Conservation (phyloP, 164 flowering plant species). For the Stephania japonica region DNA sequence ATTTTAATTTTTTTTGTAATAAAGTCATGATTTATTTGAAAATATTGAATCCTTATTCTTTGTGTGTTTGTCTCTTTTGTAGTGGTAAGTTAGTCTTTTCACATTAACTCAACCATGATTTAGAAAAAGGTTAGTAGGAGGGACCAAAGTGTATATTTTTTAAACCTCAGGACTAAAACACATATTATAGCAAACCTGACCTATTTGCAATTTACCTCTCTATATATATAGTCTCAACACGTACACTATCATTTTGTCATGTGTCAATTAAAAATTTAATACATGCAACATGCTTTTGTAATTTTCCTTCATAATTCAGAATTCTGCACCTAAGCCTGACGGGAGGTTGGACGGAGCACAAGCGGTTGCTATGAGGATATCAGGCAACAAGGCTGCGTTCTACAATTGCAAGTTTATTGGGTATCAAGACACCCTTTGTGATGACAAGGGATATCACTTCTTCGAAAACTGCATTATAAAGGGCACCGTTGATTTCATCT, state of each 20-base stretch:
- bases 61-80: too few species aligned
- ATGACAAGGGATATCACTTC: conserved; percentile 37
- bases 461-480: conserved; percentile 37
- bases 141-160: too few species aligned
- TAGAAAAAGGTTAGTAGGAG: too few species aligned
- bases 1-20: too few species aligned
- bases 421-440: conserved; percentile 55
- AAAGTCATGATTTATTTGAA: too few species aligned
- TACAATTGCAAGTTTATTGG: conserved; percentile 47
- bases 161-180: too few species aligned
- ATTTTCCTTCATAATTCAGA: conserved; percentile 26
- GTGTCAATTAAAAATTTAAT: neutral
- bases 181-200: too few species aligned
- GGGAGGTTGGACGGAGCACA: conserved; percentile 38
- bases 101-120: too few species aligned
- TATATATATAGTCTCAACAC: neutral
- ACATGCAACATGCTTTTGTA: neutral
- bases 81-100: too few species aligned
- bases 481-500: conserved; percentile 47
- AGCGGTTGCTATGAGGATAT: conserved; percentile 48
- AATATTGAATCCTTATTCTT: too few species aligned
- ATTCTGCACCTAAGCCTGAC: conserved; percentile 59
- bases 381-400: conserved; percentile 51
- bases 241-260: neutral
- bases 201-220: too few species aligned